A percentile compares a stretch with the other conserved stretches of the same genome.
Evolutionary conservation across 192 early-diverging fungal species (phyloP).

Genomic region (Thoreauomyces humboldtii): DNA sequence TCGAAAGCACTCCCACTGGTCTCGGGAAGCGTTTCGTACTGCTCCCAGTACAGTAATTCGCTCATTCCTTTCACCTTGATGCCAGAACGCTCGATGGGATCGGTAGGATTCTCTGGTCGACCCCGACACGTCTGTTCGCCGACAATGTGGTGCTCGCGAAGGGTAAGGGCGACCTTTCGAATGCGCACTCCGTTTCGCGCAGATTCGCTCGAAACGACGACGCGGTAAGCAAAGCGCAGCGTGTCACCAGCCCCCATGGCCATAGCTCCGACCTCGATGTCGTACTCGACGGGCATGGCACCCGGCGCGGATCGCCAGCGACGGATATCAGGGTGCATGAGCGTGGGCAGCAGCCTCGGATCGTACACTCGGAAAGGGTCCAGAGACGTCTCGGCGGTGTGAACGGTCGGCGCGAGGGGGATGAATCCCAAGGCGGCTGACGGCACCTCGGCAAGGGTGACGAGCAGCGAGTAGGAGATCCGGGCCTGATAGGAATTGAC

Average conservation of each 20-base stretch:
- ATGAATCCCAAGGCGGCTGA: constrained; percentile 5
- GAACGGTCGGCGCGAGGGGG: constrained; percentile 7
- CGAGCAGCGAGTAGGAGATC: constrained; percentile 34
- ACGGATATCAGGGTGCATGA: constrained; percentile 47
- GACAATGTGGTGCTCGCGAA: constrained; percentile 43
- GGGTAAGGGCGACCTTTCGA: constrained; percentile 31
- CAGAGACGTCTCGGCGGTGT: constrained; percentile 10
- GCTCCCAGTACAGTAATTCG: constrained; percentile 44
- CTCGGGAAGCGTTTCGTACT: constrained; percentile 32
- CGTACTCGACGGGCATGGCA: constrained; percentile 50
- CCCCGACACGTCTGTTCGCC: constrained; percentile 36
- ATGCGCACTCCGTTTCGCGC: constrained; percentile 46
- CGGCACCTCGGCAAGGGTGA: constrained; percentile 28
- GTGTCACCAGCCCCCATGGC: constrained; percentile 46
- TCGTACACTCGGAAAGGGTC: constrained; percentile 45
- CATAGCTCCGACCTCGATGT: constrained; percentile 43
- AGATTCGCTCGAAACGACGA: constrained; percentile 40
- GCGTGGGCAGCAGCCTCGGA: constrained; percentile 45
- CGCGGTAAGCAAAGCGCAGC: constrained; percentile 43
- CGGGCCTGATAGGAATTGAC: constrained; percentile 22
- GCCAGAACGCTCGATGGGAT: constrained; percentile 19
- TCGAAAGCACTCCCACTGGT: constrained; percentile 9
- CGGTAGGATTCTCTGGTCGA: constrained; percentile 4
- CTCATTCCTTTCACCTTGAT: constrained; percentile 18
- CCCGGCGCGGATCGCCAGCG: constrained; percentile 47